These are phyloP conservation scores for Chlorella sorokiniana DNA, from an alignment of 139 green algal species.

Conservation along the genomic window DNA sequence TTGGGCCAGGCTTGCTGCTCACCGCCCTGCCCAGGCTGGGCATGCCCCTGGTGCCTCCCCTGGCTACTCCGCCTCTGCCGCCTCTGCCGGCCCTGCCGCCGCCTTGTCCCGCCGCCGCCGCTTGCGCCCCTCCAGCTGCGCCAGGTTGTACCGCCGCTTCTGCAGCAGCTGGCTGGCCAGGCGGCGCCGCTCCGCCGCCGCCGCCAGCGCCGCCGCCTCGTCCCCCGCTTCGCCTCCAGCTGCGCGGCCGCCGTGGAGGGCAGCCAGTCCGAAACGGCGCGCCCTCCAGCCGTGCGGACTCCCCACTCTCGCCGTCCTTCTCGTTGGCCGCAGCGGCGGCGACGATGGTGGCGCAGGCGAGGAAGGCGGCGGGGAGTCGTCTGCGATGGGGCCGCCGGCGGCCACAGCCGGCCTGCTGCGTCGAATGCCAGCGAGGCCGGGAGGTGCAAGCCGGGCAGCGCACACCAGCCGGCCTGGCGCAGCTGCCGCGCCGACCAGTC, in stretches of 20 bases:
- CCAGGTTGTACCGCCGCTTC: slow-evolving; percentile 14
- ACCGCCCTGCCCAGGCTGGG: neutral
- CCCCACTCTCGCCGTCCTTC: neutral
- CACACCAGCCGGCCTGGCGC: neutral
- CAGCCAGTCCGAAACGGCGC: slow-evolving; percentile 1
- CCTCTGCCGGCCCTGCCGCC: neutral
- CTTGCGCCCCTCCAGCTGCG: slow-evolving; percentile 7
- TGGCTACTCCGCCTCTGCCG: neutral
- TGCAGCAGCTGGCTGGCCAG: slow-evolving; percentile 27
- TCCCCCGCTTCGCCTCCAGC: slow-evolving; percentile 14
- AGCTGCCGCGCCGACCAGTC: neutral
- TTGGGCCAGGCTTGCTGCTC: no score
- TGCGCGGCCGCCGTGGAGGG: neutral
- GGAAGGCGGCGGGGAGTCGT: slow-evolving; percentile 23
- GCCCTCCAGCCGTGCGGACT: neutral
- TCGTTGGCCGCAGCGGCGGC: neutral
- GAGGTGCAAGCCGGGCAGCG: slow-evolving; percentile 49
- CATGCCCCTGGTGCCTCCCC: neutral
- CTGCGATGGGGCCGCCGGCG: slow-evolving; percentile 41
- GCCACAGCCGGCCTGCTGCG: slow-evolving; percentile 48
- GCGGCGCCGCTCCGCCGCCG: neutral
- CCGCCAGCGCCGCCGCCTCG: slow-evolving; percentile 4
- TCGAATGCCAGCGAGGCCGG: slow-evolving; percentile 62
- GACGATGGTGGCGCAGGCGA: slow-evolving; percentile 3
- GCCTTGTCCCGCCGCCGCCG: slow-evolving; percentile 8